A percentile compares a stretch with the other conserved stretches of the same genome.
phyloP scores from a whole-genome alignment of 345 rosid genomes.

The Tarenaya hassleriana region DNA sequence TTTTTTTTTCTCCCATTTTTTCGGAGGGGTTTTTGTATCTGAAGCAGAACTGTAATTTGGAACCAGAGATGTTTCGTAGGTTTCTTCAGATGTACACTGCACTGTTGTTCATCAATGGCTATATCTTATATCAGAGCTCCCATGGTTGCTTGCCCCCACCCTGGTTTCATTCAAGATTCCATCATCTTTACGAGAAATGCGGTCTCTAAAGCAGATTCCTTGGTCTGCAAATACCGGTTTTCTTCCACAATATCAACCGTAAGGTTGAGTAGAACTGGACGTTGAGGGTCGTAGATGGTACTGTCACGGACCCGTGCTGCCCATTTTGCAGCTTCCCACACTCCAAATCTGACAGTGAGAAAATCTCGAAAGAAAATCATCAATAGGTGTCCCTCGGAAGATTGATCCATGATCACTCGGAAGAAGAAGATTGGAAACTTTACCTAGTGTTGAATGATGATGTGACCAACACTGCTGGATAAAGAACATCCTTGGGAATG shows the following conservation, averaged over 20 bases:
- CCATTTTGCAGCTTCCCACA: conserved; percentile 97
- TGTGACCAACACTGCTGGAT: conserved; percentile 74
- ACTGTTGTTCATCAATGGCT: no score
- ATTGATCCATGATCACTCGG: background rate
- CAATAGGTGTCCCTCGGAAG: conserved; percentile 6
- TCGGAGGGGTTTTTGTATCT: no score
- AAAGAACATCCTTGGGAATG: conserved; percentile 60
- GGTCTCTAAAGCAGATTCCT: conserved; percentile 68
- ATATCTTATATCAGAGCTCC: no score
- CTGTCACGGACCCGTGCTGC: conserved; percentile 68
- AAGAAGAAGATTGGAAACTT: conserved; percentile 13
- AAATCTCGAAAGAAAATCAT: conserved; percentile 16
- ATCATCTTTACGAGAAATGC: conserved; percentile 71
- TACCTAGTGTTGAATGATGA: conserved; percentile 84
- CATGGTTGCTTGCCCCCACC: no score
- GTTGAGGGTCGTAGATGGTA: conserved; percentile 55
- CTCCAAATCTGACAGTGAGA: conserved; percentile 62
- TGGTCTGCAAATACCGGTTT: conserved; percentile 64
- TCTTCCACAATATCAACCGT: conserved; percentile 80
- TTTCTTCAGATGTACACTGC: no score
- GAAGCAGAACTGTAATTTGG: no score
- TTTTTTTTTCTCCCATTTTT: no score
- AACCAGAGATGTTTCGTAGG: no score
- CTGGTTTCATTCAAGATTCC: conserved; percentile 41
- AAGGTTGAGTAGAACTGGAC: conserved; percentile 67